Evolutionary conservation across 2,329 filamentous ascomycete species (phyloP).

Genomic region (Stagonosporopsis cucurbitacearum): DNA sequence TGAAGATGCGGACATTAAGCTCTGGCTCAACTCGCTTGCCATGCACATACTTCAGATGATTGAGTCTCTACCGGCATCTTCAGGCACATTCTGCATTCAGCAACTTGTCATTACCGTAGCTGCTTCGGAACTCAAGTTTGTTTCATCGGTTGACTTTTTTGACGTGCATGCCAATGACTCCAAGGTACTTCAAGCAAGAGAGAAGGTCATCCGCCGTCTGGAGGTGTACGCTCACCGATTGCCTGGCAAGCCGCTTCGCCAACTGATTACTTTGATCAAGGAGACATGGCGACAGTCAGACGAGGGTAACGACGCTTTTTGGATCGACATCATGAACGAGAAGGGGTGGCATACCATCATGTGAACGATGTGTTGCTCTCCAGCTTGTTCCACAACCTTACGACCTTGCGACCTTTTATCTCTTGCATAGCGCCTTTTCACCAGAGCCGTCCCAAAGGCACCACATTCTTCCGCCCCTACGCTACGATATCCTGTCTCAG

Average conservation of each 20-base stretch:
- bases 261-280: conserved; percentile 58
- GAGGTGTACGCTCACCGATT: conserved; percentile 54
- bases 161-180: conserved; percentile 52
- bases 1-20: conserved; percentile 43
- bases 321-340: conserved; percentile 64
- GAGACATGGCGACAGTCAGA: conserved; percentile 62
- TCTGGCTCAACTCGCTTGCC: conserved; percentile 60
- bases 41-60: conserved; percentile 59
- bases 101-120: conserved; percentile 60
- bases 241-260: conserved; percentile 59
- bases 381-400: background rate
- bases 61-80: conserved; percentile 58
- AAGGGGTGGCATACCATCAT: conserved; percentile 64
- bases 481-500: conserved; percentile 13
- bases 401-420: conserved; percentile 8
- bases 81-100: conserved; percentile 61
- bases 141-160: conserved; percentile 48
- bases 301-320: conserved; percentile 58
- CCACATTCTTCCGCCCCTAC: conserved; percentile 1
- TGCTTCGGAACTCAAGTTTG: conserved; percentile 59
- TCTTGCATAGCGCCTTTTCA: conserved; percentile 12
- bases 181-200: conserved; percentile 53
- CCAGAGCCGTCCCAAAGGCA: conserved; percentile 1
- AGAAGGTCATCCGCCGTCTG: conserved; percentile 58
- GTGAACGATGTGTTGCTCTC: conserved; percentile 44